These are phyloP conservation scores for Paragyromitra xinjiangensis DNA, from an alignment of 495 filamentous ascomycete genomes.

Conservation along the genomic window DNA sequence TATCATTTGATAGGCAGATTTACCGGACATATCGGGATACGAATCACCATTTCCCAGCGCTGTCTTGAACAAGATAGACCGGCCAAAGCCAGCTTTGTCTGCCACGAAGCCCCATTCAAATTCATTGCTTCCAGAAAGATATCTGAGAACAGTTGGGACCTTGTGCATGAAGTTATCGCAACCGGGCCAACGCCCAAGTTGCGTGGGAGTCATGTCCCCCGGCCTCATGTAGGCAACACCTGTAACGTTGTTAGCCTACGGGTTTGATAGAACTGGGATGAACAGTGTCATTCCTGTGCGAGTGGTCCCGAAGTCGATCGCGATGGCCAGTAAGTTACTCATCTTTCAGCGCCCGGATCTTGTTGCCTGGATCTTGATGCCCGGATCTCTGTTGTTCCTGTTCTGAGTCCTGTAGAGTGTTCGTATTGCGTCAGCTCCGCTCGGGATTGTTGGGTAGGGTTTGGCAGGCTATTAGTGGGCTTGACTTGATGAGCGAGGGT, in stretches of 20 bases:
- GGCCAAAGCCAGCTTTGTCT: slow-evolving; percentile 44
- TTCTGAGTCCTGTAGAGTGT: neutral
- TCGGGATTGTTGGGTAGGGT: neutral
- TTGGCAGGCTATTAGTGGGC: neutral
- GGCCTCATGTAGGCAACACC: slow-evolving; percentile 48
- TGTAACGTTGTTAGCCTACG: slow-evolving; percentile 20
- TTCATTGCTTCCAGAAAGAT: slow-evolving; percentile 24
- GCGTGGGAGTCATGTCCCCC: slow-evolving; percentile 26
- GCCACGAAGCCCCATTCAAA: slow-evolving; percentile 48
- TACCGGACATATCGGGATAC: slow-evolving; percentile 31
- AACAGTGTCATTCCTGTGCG: slow-evolving; percentile 36
- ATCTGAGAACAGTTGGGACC: slow-evolving; percentile 40
- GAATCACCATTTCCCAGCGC: slow-evolving; percentile 27
- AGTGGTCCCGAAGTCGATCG: slow-evolving; percentile 45
- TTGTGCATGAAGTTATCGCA: slow-evolving; percentile 45
- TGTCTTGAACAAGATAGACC: slow-evolving; percentile 46
- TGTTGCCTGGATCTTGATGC: too few species aligned
- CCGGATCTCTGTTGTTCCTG: neutral
- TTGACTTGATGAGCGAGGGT: neutral
- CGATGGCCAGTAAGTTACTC: slow-evolving; percentile 38
- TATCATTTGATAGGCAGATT: slow-evolving; percentile 42
- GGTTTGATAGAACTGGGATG: neutral
- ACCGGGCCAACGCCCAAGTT: slow-evolving; percentile 44
- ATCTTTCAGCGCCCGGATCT: neutral
- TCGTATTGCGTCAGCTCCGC: neutral